Evolutionary conservation across 495 filamentous ascomycete genomes (phyloP).

Genomic region (Penicillium pulvis): DNA sequence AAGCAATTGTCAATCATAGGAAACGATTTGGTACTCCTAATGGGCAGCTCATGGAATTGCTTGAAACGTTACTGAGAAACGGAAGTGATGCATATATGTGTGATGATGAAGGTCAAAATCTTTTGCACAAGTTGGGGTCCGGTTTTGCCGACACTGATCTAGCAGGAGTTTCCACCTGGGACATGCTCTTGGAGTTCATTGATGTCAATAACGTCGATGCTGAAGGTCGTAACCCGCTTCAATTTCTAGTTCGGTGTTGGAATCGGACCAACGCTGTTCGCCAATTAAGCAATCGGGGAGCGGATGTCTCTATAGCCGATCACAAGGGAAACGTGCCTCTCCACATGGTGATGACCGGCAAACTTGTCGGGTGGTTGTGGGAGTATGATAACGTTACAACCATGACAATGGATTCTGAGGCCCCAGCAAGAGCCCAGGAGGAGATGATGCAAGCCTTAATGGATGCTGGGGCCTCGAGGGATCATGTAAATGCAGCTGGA

Average conservation of each 20-base stretch:
- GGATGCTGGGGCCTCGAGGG: not conserved
- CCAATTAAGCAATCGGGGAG: not conserved
- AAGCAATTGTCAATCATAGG: not conserved
- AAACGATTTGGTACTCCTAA: too few relatives aligned
- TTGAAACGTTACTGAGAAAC: not conserved
- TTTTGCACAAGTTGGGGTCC: not conserved
- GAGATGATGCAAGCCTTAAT: not conserved
- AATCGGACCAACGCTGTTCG: not conserved
- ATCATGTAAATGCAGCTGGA: not conserved
- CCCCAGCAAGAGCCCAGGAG: too few relatives aligned
- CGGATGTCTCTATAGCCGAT: not conserved
- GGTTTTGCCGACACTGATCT: not conserved
- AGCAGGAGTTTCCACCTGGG: not conserved
- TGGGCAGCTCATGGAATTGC: not conserved
- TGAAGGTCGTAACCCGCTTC: not conserved
- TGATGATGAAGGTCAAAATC: not conserved
- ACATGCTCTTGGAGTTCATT: not conserved
- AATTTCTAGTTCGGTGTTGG: not conserved
- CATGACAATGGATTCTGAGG: not conserved
- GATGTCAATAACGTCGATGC: not conserved
- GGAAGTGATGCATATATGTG: not conserved
- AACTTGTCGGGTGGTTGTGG: not conserved
- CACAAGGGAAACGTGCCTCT: not conserved
- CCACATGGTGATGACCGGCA: not conserved
- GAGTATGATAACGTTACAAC: not conserved